A percentile compares a stretch with the other conserved stretches of the same genome.
phyloP scores from a whole-genome alignment of 2,329 filamentous ascomycete genomes.

The Mycosphaerelloides madeirae region DNA sequence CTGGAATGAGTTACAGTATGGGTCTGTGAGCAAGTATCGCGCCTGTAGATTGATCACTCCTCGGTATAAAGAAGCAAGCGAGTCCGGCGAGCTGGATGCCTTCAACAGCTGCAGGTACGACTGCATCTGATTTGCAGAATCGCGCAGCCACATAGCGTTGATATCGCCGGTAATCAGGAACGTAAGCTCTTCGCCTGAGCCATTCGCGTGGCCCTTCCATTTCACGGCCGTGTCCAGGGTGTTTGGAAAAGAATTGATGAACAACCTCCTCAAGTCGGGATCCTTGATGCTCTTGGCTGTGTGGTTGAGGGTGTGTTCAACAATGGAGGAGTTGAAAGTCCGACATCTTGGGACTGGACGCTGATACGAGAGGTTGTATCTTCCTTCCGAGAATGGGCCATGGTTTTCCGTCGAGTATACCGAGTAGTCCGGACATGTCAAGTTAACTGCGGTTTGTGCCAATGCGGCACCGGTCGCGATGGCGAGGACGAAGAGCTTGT shows the following conservation, averaged over 20 bases:
- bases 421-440: constrained; percentile 38
- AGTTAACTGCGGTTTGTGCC: constrained; percentile 8
- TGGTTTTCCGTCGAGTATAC: constrained; percentile 40
- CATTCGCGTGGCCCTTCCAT: constrained; percentile 57
- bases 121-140: constrained; percentile 65
- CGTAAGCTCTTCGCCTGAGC: constrained; percentile 57
- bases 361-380: constrained; percentile 43
- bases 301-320: constrained; percentile 37
- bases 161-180: constrained; percentile 58
- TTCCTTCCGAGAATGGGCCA: constrained; percentile 41
- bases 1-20: constrained; percentile 52
- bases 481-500: constrained; percentile 1
- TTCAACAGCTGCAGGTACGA: constrained; percentile 61
- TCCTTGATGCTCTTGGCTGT: constrained; percentile 37
- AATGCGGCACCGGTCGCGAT: constrained; percentile 3
- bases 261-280: constrained; percentile 63
- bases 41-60: constrained; percentile 69
- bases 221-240: constrained; percentile 68
- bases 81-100: constrained; percentile 50
- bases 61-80: constrained; percentile 62
- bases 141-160: constrained; percentile 52
- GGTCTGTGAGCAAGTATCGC: constrained; percentile 59
- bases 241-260: constrained; percentile 69
- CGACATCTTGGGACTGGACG: constrained; percentile 42
- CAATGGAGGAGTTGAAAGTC: constrained; percentile 43